Percentiles rank a stretch among this genome's conserved stretches.
phyloP scores from a whole-genome alignment of 176 grass and related monocot species.

The Cenchrus americanus region DNA sequence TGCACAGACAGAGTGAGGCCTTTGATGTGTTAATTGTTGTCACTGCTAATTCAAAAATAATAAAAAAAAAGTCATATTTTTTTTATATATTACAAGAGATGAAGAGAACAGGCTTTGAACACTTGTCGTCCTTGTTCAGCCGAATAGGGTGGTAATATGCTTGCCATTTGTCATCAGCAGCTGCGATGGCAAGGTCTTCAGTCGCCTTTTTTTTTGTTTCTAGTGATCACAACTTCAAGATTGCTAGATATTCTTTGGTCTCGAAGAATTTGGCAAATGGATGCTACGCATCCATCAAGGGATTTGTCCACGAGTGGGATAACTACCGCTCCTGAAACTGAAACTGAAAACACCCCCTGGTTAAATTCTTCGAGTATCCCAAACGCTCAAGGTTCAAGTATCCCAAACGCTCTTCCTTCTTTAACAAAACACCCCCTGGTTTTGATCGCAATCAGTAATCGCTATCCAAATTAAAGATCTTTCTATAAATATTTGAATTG shows the following conservation, averaged over 20 bases:
- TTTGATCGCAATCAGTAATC: no score
- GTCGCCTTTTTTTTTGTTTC: not conserved
- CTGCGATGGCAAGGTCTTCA: not conserved
- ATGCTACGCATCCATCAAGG: not conserved
- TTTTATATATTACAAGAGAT: not conserved
- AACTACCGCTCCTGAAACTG: no score
- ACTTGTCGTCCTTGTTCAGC: slow-evolving; percentile 6
- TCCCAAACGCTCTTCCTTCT: no score
- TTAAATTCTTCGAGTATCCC: no score
- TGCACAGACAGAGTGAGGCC: not conserved
- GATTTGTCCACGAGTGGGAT: no score
- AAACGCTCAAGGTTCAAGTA: no score
- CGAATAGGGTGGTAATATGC: slow-evolving; percentile 12
- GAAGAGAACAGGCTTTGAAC: not conserved
- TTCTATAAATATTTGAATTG: no score
- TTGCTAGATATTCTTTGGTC: not conserved
- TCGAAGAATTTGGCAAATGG: not conserved
- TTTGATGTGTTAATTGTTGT: not conserved
- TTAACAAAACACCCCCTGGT: no score
- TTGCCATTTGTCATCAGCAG: slow-evolving; percentile 32
- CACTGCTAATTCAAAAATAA: not conserved
- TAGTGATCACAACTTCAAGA: not conserved
- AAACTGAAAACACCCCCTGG: no score
- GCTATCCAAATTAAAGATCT: no score
- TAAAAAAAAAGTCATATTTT: not conserved